Evolutionary conservation across 768 basidiomycete species (phyloP).

Genomic region (Mrakia hoshinonis): DNA sequence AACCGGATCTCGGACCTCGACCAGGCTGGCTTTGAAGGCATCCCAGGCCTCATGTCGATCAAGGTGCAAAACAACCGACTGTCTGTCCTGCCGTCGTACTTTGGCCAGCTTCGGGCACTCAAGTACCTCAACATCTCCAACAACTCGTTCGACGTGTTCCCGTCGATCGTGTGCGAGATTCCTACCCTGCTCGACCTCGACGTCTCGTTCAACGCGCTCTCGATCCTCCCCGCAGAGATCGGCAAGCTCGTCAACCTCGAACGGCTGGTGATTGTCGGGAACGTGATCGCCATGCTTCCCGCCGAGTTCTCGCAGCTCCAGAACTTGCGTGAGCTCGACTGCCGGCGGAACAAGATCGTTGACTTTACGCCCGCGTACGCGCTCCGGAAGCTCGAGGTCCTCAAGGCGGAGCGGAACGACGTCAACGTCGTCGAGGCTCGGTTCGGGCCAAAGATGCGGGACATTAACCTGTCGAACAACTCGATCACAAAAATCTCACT

Average conservation of each 20-base stretch:
- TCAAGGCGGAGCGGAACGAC: slow-evolving; percentile 74
- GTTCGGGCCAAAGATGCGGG: slow-evolving; percentile 56
- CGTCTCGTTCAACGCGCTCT: slow-evolving; percentile 85
- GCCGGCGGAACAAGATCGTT: slow-evolving; percentile 69
- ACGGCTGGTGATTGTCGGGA: slow-evolving; percentile 72
- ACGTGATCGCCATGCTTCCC: slow-evolving; percentile 66
- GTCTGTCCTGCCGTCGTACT: slow-evolving; percentile 74
- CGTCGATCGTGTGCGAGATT: slow-evolving; percentile 65
- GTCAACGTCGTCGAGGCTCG: slow-evolving; percentile 72
- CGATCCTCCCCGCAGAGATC: slow-evolving; percentile 69
- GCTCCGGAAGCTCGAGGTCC: slow-evolving; percentile 58
- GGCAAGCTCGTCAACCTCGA: slow-evolving; percentile 61
- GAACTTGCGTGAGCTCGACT: slow-evolving; percentile 65
- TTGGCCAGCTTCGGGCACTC: slow-evolving; percentile 62
- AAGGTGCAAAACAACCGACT: slow-evolving; percentile 85
- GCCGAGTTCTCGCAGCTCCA: slow-evolving; percentile 51
- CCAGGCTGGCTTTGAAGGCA: slow-evolving; percentile 70
- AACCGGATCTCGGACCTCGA: slow-evolving; percentile 86
- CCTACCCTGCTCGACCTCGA: slow-evolving; percentile 72
- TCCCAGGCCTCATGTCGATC: slow-evolving; percentile 59
- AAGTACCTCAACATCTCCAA: slow-evolving; percentile 85
- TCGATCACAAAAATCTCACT: slow-evolving; percentile 53
- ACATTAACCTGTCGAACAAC: slow-evolving; percentile 73
- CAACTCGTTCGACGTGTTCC: slow-evolving; percentile 77
- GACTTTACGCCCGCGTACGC: slow-evolving; percentile 62